Base-by-base conservation (phyloP, 352 stramenopile genomes). In the Elongisporangium anandrum region DNA sequence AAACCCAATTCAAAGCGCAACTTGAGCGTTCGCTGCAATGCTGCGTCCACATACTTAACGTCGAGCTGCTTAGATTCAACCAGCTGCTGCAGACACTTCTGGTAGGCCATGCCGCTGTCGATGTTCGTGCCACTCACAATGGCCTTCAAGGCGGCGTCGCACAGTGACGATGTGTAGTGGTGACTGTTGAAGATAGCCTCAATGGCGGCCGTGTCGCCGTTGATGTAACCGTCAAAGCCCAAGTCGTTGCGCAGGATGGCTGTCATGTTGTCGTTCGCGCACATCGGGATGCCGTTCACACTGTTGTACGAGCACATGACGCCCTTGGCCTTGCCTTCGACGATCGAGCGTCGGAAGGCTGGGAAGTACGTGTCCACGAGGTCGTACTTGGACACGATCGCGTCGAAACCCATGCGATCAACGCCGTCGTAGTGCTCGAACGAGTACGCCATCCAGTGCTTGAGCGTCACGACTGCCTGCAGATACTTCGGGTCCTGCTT, bases 261-360 rank as follows among this genome's bases (percentile, higher is more conserved):
- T 9, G 77, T 80, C 20, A 97, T 73, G 16, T 67, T 66, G 16
- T 69, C 52, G 64, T 96, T 92, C 5, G 88, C 79, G 64, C 93
- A 98, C 41, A 84, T 75, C 0, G 93, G 93, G 23, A 95, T 65
- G 20, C 90, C 88, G 70, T 98, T 97, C 19, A 98, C 58, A 24
- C 81, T 80, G 63, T 98, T 98, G 77, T 98, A 98, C 45, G 78
- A 90, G 70, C 92, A 98, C 93, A 98, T 98, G 57, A 97, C 65
- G 21, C 79, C 68, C 9, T 72, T 87, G 4, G 73, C 87, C 6
- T 75, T 64, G 12, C 61, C 88, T 9, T 90, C 75, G 48, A 59
- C 69, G 5, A 97, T 72, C 38, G 85, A 92, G 50, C 75, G 68
- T 38, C 79, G 75, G 54, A 97, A 91, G 1, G 74, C 70, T 23